Conservation (phyloP, 352 stramenopile species). For the Blastocystis hominis region DNA sequence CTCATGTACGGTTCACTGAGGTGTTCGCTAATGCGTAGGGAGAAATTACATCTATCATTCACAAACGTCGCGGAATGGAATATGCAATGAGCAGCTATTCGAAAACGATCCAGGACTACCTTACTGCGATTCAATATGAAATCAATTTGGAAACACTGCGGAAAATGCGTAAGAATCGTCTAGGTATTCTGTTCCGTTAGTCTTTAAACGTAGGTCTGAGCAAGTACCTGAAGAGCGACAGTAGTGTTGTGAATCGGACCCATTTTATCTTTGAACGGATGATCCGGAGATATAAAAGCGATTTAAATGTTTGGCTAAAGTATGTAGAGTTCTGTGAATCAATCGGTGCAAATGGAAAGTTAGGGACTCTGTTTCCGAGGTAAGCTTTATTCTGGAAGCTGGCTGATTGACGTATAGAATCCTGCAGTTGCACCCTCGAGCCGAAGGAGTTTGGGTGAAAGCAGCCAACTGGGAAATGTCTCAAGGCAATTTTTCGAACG, state of each 20-base stretch:
- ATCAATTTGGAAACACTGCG: conserved; percentile 53
- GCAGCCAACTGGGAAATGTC: conserved; percentile 16
- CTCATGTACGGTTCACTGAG: conserved; percentile 14
- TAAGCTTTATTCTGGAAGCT: not conserved
- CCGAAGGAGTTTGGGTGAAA: conserved; percentile 26
- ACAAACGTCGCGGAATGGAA: conserved; percentile 44
- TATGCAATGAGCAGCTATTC: conserved; percentile 38
- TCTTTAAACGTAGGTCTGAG: conserved; percentile 15
- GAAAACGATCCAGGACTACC: conserved; percentile 28
- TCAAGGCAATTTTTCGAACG: conserved; percentile 10
- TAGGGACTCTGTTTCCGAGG: conserved; percentile 9
- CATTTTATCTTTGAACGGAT: conserved; percentile 37
- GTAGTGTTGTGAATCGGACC: not conserved
- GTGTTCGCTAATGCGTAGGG: not conserved
- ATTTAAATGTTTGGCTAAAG: conserved; percentile 53
- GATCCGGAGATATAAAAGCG: conserved; percentile 14
- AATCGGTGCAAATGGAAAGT: not conserved
- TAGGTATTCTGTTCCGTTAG: not conserved
- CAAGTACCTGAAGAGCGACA: not conserved
- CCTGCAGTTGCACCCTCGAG: conserved; percentile 48
- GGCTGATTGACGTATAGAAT: not conserved
- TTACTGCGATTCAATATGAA: conserved; percentile 44
- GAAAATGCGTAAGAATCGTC: conserved; percentile 18
- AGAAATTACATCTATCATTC: conserved; percentile 55
- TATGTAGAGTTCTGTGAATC: conserved; percentile 52